phyloP scores from a whole-genome alignment of 176 grass and related monocot genomes.

The Triticum dicoccoides region DNA sequence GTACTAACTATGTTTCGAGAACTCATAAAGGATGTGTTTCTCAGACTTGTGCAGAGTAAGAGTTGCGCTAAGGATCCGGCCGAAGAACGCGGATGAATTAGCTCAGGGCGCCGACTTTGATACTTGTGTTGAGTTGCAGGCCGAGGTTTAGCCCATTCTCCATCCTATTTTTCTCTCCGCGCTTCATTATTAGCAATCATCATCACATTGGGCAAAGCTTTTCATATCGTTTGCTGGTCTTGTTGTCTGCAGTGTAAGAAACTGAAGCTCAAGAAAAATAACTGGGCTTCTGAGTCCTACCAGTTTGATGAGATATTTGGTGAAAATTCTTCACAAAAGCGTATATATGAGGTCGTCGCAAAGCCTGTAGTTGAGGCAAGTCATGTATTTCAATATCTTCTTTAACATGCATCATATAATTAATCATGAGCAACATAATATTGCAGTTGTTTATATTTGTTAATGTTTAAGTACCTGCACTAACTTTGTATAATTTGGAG shows the following conservation, averaged over 20 bases:
- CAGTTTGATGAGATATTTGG: slow-evolving; percentile 88
- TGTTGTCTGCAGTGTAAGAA: slow-evolving; percentile 65
- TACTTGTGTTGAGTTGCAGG: slow-evolving; percentile 74
- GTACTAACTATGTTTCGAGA: background rate
- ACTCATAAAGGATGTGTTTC: background rate
- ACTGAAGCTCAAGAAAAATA: slow-evolving; percentile 82
- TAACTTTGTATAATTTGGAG: background rate
- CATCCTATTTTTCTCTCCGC: background rate
- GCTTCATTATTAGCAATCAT: background rate
- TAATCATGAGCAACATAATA: background rate
- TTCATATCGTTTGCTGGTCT: background rate
- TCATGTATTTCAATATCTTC: background rate
- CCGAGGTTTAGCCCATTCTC: slow-evolving; percentile 63
- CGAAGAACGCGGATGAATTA: slow-evolving; percentile 66
- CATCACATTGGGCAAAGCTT: background rate
- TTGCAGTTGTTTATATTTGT: background rate
- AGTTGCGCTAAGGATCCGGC: slow-evolving; percentile 85
- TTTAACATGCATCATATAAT: no score
- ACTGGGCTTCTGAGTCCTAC: slow-evolving; percentile 88
- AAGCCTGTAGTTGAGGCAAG: slow-evolving; percentile 95
- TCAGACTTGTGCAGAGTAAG: slow-evolving; percentile 81
- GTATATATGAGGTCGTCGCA: slow-evolving; percentile 80
- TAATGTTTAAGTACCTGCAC: background rate
- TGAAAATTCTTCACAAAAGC: slow-evolving; percentile 80
- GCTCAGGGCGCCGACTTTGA: slow-evolving; percentile 54